Conservation (phyloP, 345 rosid genomes). For the Raphanus raphanistrum region DNA sequence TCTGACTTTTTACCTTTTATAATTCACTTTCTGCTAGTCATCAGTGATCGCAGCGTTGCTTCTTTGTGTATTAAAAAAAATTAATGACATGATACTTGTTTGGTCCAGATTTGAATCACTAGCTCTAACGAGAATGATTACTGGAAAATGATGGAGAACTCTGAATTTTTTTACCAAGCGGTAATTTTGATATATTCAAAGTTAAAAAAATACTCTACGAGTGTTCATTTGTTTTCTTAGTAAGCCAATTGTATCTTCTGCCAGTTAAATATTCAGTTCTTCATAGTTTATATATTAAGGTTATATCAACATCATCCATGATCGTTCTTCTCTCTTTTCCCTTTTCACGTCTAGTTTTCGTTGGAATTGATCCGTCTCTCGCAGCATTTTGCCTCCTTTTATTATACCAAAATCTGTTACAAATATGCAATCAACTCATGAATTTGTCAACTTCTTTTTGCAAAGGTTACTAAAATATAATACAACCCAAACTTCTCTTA, state of each 20-base stretch:
- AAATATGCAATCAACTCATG: no score
- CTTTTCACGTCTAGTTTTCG: no score
- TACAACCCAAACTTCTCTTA: no score
- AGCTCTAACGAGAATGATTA: constrained; percentile 81
- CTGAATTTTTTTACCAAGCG: constrained; percentile 80
- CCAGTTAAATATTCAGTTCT: no score
- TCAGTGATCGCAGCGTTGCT: background rate
- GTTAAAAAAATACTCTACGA: background rate
- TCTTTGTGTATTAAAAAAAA: background rate
- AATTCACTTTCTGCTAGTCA: no score
- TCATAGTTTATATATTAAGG: no score
- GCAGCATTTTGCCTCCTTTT: background rate
- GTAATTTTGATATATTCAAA: constrained; percentile 13
- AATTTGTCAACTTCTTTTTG: no score
- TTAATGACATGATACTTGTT: background rate
- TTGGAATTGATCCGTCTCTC: no score
- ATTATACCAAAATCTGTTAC: background rate
- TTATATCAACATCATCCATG: no score
- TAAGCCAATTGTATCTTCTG: background rate
- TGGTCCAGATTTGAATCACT: constrained; percentile 74
- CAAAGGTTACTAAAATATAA: no score
- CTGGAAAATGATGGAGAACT: constrained; percentile 86
- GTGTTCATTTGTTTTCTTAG: background rate
- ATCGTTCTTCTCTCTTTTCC: no score
- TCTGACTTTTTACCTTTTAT: no score